These are phyloP conservation scores for Rhododendron simsii DNA, from an alignment of 148 eudicot species.

Conservation along the genomic window DNA sequence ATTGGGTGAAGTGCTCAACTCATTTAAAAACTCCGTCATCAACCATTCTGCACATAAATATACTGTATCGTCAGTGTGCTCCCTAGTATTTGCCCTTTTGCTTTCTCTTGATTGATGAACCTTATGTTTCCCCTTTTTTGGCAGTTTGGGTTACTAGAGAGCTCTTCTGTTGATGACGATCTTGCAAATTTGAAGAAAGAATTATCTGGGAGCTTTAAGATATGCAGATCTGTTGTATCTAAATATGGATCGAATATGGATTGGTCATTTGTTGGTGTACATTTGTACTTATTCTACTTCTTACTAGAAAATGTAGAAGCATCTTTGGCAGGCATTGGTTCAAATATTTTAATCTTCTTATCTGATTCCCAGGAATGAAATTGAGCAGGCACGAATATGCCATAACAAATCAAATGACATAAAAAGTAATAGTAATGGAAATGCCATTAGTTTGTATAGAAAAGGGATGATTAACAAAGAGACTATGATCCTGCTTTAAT, in stretches of 20 bases:
- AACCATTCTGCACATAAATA: not conserved
- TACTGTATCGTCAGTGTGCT: not conserved
- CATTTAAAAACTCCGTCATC: not conserved
- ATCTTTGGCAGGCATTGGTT: not conserved
- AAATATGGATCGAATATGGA: not conserved
- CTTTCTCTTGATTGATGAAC: not conserved
- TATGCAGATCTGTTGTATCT: not conserved
- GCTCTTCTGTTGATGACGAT: slow-evolving; percentile 8
- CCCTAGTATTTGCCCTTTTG: not conserved
- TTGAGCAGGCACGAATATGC: not conserved
- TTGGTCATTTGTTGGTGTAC: not conserved
- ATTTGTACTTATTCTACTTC: not conserved
- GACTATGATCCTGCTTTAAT: not conserved
- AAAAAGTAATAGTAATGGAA: not conserved
- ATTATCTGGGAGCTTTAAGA: slow-evolving; percentile 3
- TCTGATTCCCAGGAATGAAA: not conserved
- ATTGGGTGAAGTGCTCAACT: not conserved
- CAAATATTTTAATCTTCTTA: not conserved
- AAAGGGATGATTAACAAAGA: not conserved
- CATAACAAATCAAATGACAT: not conserved
- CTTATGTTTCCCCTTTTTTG: not conserved
- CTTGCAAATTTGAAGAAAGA: slow-evolving; percentile 6
- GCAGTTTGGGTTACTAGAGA: slow-evolving; percentile 5
- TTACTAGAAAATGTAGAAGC: not conserved
- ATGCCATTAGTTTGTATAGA: not conserved